Evolutionary conservation across 2,329 filamentous ascomycete species (phyloP).

Genomic region (Trichoderma breve): DNA sequence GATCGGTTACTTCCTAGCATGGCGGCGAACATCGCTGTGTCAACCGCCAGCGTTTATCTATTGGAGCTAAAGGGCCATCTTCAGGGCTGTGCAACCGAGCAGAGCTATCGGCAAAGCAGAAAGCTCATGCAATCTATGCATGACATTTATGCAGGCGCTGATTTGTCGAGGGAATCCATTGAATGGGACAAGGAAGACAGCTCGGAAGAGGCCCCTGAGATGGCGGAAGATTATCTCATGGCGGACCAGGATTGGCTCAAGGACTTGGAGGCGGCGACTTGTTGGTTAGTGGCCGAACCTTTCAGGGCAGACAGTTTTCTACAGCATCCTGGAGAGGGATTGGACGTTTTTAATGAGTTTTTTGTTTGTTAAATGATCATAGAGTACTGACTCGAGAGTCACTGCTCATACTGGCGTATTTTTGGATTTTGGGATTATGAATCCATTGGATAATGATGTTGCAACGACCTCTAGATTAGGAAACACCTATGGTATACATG

Average conservation of each 20-base stretch:
- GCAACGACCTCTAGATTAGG: neutral
- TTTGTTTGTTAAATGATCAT: neutral
- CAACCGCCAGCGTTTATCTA: neutral
- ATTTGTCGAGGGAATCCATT: neutral
- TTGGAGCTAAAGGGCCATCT: conserved; percentile 10
- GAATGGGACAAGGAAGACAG: conserved; percentile 6
- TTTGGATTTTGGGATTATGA: neutral
- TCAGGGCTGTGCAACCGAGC: conserved; percentile 13
- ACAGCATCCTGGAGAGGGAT: neutral
- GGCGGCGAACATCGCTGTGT: conserved; percentile 7
- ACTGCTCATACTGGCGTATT: neutral
- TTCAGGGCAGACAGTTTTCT: conserved; percentile 12
- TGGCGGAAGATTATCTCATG: conserved; percentile 4
- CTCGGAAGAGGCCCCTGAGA: neutral
- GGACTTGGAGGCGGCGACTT: conserved; percentile 13
- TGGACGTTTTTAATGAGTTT: conserved; percentile 7
- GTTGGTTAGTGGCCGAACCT: conserved; percentile 14
- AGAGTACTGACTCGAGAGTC: neutral
- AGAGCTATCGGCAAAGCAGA: conserved; percentile 10
- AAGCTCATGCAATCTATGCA: conserved; percentile 14
- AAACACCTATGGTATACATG: neutral
- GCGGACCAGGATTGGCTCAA: conserved; percentile 5
- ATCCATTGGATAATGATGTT: neutral
- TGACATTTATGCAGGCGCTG: conserved; percentile 12
- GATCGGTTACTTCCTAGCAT: conserved; percentile 8